Evolutionary conservation across 148 eudicot species (phyloP).

Genomic region (Vaccinium macrocarpon): DNA sequence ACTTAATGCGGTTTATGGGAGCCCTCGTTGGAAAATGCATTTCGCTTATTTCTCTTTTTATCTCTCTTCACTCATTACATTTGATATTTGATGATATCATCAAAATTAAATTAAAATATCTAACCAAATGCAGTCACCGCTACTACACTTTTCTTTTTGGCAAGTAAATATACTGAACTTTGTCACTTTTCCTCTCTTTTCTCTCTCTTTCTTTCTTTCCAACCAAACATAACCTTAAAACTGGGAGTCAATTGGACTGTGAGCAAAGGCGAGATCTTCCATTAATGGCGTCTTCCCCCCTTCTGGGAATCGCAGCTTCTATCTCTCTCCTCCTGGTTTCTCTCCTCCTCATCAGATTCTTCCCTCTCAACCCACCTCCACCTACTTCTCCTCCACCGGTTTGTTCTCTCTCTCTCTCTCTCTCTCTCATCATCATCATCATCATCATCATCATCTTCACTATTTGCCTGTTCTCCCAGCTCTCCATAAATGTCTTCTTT

Average conservation of each 20-base stretch:
- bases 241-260: not conserved
- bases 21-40: too few relatives aligned
- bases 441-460: too few relatives aligned
- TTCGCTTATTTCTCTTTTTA: too few relatives aligned
- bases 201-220: not conserved
- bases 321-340: not conserved
- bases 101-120: too few relatives aligned
- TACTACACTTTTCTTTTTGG: too few relatives aligned
- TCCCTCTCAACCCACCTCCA: conserved; percentile 10
- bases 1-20: too few relatives aligned
- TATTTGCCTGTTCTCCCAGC: not conserved
- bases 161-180: not conserved
- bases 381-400: conserved; percentile 5
- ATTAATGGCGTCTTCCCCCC: conserved; percentile 15
- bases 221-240: not conserved
- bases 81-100: too few relatives aligned
- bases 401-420: not conserved
- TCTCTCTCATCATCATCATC: too few relatives aligned
- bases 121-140: too few relatives aligned
- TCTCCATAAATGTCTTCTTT: not conserved
- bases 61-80: too few relatives aligned
- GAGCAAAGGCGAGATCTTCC: conserved; percentile 6
- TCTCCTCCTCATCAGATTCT: conserved; percentile 7
- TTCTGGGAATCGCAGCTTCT: conserved; percentile 16
- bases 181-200: not conserved